These are phyloP conservation scores for Anthostomella pinea DNA, from an alignment of 2,329 filamentous ascomycete species.

Conservation along the genomic window DNA sequence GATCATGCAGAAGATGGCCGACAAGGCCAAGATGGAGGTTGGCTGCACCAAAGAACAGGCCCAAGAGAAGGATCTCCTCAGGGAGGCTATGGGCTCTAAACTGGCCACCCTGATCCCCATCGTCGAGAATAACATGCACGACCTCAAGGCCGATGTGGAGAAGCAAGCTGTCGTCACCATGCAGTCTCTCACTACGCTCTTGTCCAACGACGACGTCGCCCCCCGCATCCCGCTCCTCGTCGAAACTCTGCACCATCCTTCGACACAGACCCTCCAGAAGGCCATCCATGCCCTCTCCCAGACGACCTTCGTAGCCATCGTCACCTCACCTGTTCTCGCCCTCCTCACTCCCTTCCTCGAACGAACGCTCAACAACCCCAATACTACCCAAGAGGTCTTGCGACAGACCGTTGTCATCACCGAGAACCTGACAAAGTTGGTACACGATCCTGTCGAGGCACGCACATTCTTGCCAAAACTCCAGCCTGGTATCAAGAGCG, in stretches of 20 bases:
- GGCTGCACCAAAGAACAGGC: slow-evolving; percentile 80
- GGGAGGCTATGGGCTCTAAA: slow-evolving; percentile 85
- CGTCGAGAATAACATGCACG: slow-evolving; percentile 92
- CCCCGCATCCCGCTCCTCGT: slow-evolving; percentile 89
- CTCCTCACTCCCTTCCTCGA: slow-evolving; percentile 93
- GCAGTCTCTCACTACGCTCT: slow-evolving; percentile 81
- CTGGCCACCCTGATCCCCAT: slow-evolving; percentile 85
- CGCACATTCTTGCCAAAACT: slow-evolving; percentile 93
- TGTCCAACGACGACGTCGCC: slow-evolving; percentile 95
- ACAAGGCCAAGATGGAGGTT: slow-evolving; percentile 84
- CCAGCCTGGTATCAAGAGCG: slow-evolving; percentile 86
- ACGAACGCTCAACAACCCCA: slow-evolving; percentile 86
- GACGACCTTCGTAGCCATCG: slow-evolving; percentile 96
- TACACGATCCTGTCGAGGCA: slow-evolving; percentile 92
- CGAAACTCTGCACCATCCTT: slow-evolving; percentile 93
- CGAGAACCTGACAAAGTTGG: slow-evolving; percentile 96
- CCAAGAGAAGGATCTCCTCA: slow-evolving; percentile 80
- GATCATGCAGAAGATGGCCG: slow-evolving; percentile 87
- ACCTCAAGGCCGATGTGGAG: slow-evolving; percentile 82
- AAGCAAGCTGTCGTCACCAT: slow-evolving; percentile 93
- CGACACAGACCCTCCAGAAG: slow-evolving; percentile 83
- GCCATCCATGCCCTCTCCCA: slow-evolving; percentile 95
- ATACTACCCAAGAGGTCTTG: slow-evolving; percentile 88
- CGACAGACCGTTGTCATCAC: slow-evolving; percentile 95
- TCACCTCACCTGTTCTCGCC: slow-evolving; percentile 92